Percentiles rank a stretch among this genome's conserved stretches.
phyloP scores from a whole-genome alignment of 805 yeast species.

The Isabelozyma pseudorhagii region DNA sequence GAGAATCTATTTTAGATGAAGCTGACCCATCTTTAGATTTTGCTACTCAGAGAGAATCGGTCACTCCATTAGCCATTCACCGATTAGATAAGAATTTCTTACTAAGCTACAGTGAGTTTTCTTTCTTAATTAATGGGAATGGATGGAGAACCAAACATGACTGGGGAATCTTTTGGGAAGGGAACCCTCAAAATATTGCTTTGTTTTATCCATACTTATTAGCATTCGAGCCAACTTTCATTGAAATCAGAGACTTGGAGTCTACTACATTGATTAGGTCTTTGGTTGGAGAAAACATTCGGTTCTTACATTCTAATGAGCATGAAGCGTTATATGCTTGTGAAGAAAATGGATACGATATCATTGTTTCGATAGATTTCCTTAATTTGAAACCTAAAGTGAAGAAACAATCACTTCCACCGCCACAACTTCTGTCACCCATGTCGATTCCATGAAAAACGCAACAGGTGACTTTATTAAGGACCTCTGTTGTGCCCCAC shows the following conservation, averaged over 20 bases:
- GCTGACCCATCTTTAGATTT: constrained; percentile 97
- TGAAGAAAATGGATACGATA: constrained; percentile 88
- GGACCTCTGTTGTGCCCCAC: too few species aligned
- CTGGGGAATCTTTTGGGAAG: constrained; percentile 97
- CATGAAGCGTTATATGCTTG: constrained; percentile 92
- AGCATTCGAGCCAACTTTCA: constrained; percentile 85
- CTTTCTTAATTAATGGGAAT: constrained; percentile 88
- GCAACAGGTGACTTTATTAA: too few species aligned
- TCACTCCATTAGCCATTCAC: constrained; percentile 89
- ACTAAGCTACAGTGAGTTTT: constrained; percentile 86
- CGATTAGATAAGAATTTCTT: constrained; percentile 85
- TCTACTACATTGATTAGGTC: constrained; percentile 82
- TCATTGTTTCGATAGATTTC: constrained; percentile 88
- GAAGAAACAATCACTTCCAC: not conserved
- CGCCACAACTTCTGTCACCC: not conserved
- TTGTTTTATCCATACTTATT: constrained; percentile 90
- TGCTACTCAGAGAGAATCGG: constrained; percentile 71
- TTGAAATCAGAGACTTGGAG: constrained; percentile 90
- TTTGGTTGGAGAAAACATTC: constrained; percentile 87
- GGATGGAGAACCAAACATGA: constrained; percentile 96
- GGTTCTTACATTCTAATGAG: constrained; percentile 84
- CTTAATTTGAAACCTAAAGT: constrained; percentile 55
- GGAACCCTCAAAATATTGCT: constrained; percentile 88
- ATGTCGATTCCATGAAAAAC: too few species aligned
- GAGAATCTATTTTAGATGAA: constrained; percentile 91